Base-by-base conservation (phyloP, 129 eudicot species). In the Helichrysum umbraculigerum region DNA sequence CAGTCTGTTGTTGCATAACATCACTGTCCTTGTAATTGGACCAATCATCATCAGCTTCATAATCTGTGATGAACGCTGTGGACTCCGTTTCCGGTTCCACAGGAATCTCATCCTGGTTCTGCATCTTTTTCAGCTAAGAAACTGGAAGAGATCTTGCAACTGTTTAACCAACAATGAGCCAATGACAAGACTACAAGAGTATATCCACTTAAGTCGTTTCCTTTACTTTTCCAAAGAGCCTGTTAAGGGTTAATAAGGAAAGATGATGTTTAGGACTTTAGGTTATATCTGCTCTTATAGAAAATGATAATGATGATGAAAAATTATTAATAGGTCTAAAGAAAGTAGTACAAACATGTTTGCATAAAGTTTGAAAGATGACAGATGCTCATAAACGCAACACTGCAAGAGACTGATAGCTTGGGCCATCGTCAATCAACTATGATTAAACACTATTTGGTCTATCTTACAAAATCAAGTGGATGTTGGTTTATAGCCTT, bases 1-100 rank as follows among this genome's bases (percentile, higher is more conserved):
- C 89, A 51, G 96, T 85, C 71, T 90, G 97, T 76, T 93, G 98
- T 79, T 74, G 89, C 91, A 88, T 85, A 78, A 93, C 89, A 61
- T 90, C 98, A 81, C 87, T 82, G 68, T 93, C 98, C 84, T 83
- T 87, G 71, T 83, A 77, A 77, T 82, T 83, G 66, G 74, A 85
- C 98, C 97, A 90, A 74, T 88, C 88, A 80, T 71, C 84, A 79
- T 78, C 88, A 71, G 73, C 78, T 63, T 87, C 88, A 79, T 79
- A 85, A 61, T 73, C 74, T 41, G 81, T 61, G 35, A 44, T 72
- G 76, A 87, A 76, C 30, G 87, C 33, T 54, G 84, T 34, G 51
- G 82, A 70, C 59, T 88, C 91, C 14, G 65, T 52, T 78, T 83
- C 84, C 20, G 87, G 80, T 69, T 83, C 88, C 66, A 57, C 80